Conservation (phyloP, 2,329 filamentous ascomycete genomes). For the Colletotrichum higginsianum region DNA sequence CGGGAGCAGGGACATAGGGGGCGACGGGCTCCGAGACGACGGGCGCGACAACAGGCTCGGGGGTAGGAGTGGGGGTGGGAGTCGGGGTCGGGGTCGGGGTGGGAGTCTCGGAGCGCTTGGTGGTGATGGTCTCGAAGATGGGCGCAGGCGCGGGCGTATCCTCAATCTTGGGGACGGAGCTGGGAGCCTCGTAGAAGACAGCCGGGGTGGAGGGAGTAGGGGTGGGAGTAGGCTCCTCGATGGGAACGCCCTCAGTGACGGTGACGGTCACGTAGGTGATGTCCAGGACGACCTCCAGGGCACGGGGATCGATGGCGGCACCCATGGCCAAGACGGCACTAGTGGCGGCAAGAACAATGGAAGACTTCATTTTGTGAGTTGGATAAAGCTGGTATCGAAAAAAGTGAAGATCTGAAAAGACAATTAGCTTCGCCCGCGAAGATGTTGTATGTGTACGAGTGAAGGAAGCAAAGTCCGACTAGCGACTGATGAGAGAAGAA, state of each 20-base stretch:
- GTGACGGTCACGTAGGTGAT: conserved; percentile 61
- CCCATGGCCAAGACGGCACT: conserved; percentile 63
- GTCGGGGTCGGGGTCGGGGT: conserved; percentile 26
- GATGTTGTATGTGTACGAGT: neutral
- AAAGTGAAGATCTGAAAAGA: conserved; percentile 37
- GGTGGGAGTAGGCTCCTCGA: conserved; percentile 44
- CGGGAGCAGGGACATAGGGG: conserved; percentile 31
- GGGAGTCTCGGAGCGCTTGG: conserved; percentile 45
- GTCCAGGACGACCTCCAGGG: conserved; percentile 57
- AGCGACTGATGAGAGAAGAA: neutral
- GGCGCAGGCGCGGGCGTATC: conserved; percentile 36
- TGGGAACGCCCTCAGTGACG: conserved; percentile 55
- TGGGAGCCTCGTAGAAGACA: conserved; percentile 31
- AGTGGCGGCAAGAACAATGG: conserved; percentile 60
- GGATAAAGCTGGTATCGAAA: conserved; percentile 21
- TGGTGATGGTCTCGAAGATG: conserved; percentile 32
- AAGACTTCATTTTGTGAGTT: conserved; percentile 64
- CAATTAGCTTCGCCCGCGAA: conserved; percentile 43
- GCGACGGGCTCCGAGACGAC: conserved; percentile 11
- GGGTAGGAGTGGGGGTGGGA: conserved; percentile 37
- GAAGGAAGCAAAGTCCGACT: conserved; percentile 8
- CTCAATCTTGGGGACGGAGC: conserved; percentile 30
- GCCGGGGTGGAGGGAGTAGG: conserved; percentile 44
- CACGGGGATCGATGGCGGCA: conserved; percentile 60
- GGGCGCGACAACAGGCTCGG: conserved; percentile 32